A percentile compares a stretch with the other conserved stretches of the same genome.
Conservation (phyloP, 2,329 filamentous ascomycete species). For the Aspergillus fischeri region DNA sequence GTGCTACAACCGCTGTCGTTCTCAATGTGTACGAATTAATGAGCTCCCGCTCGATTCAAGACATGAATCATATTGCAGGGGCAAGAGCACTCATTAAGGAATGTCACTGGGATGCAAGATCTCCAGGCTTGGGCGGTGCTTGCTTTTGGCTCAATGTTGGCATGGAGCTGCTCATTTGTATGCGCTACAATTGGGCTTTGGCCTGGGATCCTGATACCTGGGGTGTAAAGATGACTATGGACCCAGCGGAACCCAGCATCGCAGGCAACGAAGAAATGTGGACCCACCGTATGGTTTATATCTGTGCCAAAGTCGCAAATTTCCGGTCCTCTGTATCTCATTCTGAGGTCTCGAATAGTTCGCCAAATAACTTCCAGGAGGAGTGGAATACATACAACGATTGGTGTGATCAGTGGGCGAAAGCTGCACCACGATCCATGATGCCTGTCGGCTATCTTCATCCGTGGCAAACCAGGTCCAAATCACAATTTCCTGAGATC, state of each 20-base stretch:
- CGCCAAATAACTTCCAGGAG: constrained; percentile 57
- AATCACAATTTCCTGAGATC: constrained; percentile 78
- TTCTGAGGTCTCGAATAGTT: constrained; percentile 55
- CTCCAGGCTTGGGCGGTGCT: constrained; percentile 73
- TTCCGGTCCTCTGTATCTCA: constrained; percentile 69
- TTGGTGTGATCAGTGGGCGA: constrained; percentile 81
- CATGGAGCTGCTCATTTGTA: constrained; percentile 83
- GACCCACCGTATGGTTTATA: constrained; percentile 85
- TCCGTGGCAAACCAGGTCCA: constrained; percentile 61
- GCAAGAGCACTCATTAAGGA: constrained; percentile 83
- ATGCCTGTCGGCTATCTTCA: constrained; percentile 75
- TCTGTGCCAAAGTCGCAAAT: constrained; percentile 81
- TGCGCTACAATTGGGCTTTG: constrained; percentile 81
- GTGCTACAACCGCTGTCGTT: constrained; percentile 80
- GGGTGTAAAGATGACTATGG: constrained; percentile 77
- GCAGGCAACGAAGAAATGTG: constrained; percentile 72
- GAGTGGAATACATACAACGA: constrained; percentile 78
- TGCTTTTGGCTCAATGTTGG: constrained; percentile 94
- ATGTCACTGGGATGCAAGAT: constrained; percentile 79
- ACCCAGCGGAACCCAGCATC: constrained; percentile 47
- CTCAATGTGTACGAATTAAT: constrained; percentile 92
- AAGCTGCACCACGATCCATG: constrained; percentile 77
- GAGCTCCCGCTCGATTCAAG: constrained; percentile 70
- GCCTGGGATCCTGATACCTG: constrained; percentile 89
- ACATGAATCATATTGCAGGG: constrained; percentile 87